Evolutionary conservation across 441 rosid genomes (phyloP).

Genomic region (Adansonia madagascariensis): DNA sequence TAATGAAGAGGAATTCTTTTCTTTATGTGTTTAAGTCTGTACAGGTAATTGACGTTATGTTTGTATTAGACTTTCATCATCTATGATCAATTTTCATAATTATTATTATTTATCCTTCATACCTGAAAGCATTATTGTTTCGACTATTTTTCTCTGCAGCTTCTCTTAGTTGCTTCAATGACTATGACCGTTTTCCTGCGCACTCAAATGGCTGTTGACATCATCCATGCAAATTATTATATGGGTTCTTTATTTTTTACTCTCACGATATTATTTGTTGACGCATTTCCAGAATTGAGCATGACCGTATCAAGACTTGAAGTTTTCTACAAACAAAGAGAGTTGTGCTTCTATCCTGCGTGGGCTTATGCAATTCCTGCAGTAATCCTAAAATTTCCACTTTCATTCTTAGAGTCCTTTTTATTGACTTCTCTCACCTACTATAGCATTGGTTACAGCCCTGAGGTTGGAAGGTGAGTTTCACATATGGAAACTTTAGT

Average conservation of each 20-base stretch:
- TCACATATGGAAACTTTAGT: not conserved
- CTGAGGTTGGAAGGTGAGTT: conserved; percentile 49
- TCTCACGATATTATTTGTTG: conserved; percentile 37
- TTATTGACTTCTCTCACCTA: conserved; percentile 59
- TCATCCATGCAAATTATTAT: conserved; percentile 43
- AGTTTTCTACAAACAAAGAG: conserved; percentile 54
- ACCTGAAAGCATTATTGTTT: not conserved
- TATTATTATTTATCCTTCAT: not conserved
- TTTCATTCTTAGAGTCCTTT: conserved; percentile 50
- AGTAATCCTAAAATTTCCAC: conserved; percentile 48
- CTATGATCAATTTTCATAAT: not conserved
- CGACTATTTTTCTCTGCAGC: conserved; percentile 23
- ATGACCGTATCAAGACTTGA: conserved; percentile 50
- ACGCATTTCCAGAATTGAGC: conserved; percentile 48
- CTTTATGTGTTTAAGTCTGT: conserved; percentile 47
- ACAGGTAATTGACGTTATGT: conserved; percentile 39
- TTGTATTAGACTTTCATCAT: not conserved
- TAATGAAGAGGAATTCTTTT: conserved; percentile 59
- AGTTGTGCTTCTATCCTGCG: conserved; percentile 56
- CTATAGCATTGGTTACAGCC: conserved; percentile 58
- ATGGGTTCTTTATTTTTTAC: conserved; percentile 55
- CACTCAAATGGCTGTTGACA: conserved; percentile 43
- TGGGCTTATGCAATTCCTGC: conserved; percentile 62
- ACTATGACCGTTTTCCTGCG: conserved; percentile 53
- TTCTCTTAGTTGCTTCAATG: conserved; percentile 42